Evolutionary conservation across 306 rosid species (phyloP), one percentile per base, ranked within the genome.

Genomic region (Casuarina cunninghamiana): DNA sequence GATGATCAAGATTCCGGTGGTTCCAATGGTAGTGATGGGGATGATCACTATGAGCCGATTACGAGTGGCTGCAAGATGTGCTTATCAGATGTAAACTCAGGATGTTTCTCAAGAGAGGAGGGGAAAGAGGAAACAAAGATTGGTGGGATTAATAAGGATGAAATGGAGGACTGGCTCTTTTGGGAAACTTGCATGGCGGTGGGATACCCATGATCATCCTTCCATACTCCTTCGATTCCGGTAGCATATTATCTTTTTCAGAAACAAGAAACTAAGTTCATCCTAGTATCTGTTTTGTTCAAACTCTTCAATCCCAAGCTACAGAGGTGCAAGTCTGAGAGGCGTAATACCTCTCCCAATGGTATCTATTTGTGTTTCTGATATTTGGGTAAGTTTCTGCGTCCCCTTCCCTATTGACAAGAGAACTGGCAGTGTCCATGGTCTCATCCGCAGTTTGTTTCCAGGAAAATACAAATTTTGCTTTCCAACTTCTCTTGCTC

Each of bases 101-200:
- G 42, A 73, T 80, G 72, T 11, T 32, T 68, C 57, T 81, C 87
- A 62, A 60, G 62, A 15, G 63, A 19, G 73, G 84, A 84, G 46
- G 86, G 75, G 61, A 82, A 80, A 50, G 85, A 35, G n/a, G 79
- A 68, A 62, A 77, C 67, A 49, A 83, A 78, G 67, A 58, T 70
- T 49, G 75, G 53, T 75, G 65, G 72, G 10, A 79, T 70, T 35
- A 39, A 77, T 51, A 50, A 73, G 68, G 75, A 72, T 74, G 85
- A 84, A 67, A 78, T 83, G 72, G 90, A 80, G 77, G 93, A 89
- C 13, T 84, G 84, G 79, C 50, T 84, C 49, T 89, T 86, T 67
- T 89, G 93, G 93, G 90, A 86, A 81, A 83, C 81, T 10, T 89
- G 90, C 79, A 84, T 89, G 54, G 90, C 69, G 21, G 84, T 71